Evolutionary conservation across 2,329 filamentous ascomycete species (phyloP), one percentile per base, ranked within the genome.

Genomic region (Alternaria angustiovoidea): DNA sequence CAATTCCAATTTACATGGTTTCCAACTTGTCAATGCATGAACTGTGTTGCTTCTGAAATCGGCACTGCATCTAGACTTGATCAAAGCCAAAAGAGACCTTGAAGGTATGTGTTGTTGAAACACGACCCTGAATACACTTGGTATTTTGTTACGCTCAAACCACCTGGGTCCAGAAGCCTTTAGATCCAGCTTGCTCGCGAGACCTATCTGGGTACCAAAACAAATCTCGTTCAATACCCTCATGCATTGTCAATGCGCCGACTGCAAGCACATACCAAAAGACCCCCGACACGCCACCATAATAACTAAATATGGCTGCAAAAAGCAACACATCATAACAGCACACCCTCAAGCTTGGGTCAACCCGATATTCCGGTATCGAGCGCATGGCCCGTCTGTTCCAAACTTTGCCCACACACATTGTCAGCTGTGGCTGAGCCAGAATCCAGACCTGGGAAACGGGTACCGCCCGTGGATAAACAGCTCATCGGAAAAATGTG

Each of bases 391-490:
- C 28, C 44, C 28, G 44, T 48, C 30, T 22, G 46, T 48, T 22
- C 46, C 46, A 36, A 36, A 36, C 20, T 49, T 24, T 36, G 16
- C 22, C 30, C 46, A 51, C 22, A 41, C 22, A 51, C 36, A 16
- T 6, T 11, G 49, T 51, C 49, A 51, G 49, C 36, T 41, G 49
- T 51, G 49, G 49, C 49, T 51, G 49, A 49, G 32, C 30, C 22
- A 38, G 36, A 39, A 14, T 38, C 49, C 49, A 51, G 36, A 11
- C 34, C 34, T 36, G 32, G 32, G 32, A 20, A 51, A 28, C 48
- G 48, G 48, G 20, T 51, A 51, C 34, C 48, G 48, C 49, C 36
- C 38, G 36, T 57, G 38, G 24, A n/a, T 32, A n/a, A 51, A 51
- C 46, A 24, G n/a, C 20, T 41, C 28, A n/a, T 43, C 54, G 54